Evolutionary conservation across 208 protist genomes (phyloP), one percentile per base, ranked within the genome.

Genomic region (Spironucleus salmonicida): DNA sequence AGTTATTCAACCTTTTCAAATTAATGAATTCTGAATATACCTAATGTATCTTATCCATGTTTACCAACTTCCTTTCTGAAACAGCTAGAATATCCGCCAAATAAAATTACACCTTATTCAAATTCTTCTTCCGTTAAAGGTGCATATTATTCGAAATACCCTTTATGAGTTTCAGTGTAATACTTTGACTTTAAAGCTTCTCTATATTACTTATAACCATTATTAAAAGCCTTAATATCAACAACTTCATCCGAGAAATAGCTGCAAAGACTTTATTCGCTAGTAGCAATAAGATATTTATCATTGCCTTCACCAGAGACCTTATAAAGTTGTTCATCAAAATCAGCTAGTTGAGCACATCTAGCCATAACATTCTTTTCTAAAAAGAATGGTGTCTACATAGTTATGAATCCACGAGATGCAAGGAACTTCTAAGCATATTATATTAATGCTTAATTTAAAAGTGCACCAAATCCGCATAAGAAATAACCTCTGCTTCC

Each of bases 241-340:
- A 97, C 89, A 88, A 89, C 94, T 78, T 93, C 89, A 62, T 90
- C 87, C 1, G 82, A 82, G 87, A 99, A 95, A 80, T 90, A 96
- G 15, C 91, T 93, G 76, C 88, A 93, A 75, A 99, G 92, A 59
- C 96, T 92, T 82, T 98, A 96, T 86, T 99, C 97, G 74, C 92
- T 95, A 45, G 97, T 99, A 45, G 96, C 96, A 86, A 99, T 99
- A 23, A 99, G 88, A 85, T 98, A 99, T 88, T 98, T 98, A 59
- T 98, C 94, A 40, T 97, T 93, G 23, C 90, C 91, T 34, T 94
- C 90, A 57, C 90, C 93, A 42, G 85, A 85, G 27, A 81, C 79
- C 59, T 80, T 69, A 30, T 99, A 99, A 1, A 99, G 87, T 75
- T 92, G 89, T 78, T 99, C 95, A 80, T 99, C 94, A 82, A 99